Percentiles rank a stretch among this genome's conserved stretches.
Evolutionary conservation across 1,139 yeast genomes (phyloP).

Genomic region (Sugiyamaella paludigena): DNA sequence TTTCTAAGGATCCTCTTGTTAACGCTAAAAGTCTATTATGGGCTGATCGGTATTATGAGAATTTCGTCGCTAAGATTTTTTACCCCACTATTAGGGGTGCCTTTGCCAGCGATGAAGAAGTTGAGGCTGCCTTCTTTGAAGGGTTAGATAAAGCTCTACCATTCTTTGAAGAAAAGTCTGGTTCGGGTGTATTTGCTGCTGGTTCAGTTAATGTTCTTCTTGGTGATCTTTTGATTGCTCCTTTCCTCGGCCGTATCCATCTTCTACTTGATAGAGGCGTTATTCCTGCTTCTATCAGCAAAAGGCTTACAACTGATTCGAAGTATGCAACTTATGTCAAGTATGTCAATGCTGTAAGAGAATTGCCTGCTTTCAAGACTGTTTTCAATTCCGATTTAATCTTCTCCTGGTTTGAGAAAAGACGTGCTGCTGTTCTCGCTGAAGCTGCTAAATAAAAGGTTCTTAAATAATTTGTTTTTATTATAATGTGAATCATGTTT

Average conservation of each 20-base stretch:
- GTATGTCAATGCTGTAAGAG: constrained; percentile 13
- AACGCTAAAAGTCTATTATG: constrained; percentile 26
- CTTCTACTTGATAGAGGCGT: constrained; percentile 11
- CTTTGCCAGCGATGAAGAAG: constrained; percentile 9
- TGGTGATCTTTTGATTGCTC: constrained; percentile 17
- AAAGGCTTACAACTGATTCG: constrained; percentile 11
- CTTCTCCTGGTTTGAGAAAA: background rate
- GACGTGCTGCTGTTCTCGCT: constrained; percentile 3
- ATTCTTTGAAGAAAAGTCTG: constrained; percentile 12
- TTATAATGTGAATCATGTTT: too few species aligned
- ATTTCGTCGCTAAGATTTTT: constrained; percentile 4
- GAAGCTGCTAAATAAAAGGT: background rate
- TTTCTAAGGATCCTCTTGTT: constrained; percentile 22
- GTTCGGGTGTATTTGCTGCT: constrained; percentile 16
- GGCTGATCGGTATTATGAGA: constrained; percentile 28
- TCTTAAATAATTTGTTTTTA: too few species aligned
- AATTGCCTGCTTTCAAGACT: constrained; percentile 13
- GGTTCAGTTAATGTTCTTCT: constrained; percentile 13
- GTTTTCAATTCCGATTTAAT: constrained; percentile 6
- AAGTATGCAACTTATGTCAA: constrained; percentile 16
- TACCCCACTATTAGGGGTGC: constrained; percentile 9
- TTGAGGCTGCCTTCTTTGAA: constrained; percentile 12
- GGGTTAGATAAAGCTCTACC: constrained; percentile 16
- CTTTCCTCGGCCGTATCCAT: constrained; percentile 16
- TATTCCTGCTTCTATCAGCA: constrained; percentile 10